Base-by-base conservation (phyloP, 805 yeast species). In the Suhomyces emberorum region DNA sequence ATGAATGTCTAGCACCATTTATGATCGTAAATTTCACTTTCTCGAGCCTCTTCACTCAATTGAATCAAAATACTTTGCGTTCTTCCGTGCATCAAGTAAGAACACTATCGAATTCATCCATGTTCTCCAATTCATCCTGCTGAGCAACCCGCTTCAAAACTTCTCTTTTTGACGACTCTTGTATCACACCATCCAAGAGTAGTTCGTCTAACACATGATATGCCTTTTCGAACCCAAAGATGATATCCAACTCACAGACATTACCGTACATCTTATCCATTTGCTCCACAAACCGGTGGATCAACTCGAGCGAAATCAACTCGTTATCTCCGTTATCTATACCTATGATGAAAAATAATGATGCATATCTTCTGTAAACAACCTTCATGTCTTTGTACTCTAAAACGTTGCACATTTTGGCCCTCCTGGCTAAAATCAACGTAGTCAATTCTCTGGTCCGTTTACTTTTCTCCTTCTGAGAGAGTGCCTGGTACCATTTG, bases 251-350 rank as follows among this genome's bases (percentile, higher is more conserved):
- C 59, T 93, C 98, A 63, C 97, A 88, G 12, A 93, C 98, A 54
- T 88, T 91, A 9, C 96, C 97, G 56, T 87, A 93, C 41, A 88
- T 79, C 49, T 84, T 83, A 67, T 93, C 98, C 96, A 93, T 88
- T 46, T 87, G 88, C 59, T 93, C 98, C 27, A 93, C 98, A 57
- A 81, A 93, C 42, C 97, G 72, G 58, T 93, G 98, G 34, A 93
- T 81, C 12, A 84, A 68, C 53, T 93, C 98, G 38, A 93, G 68
- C 1, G 95, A 81, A 37, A 87, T 62, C 44, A 93, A 70, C 57
- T 93, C 98, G 58, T 93, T 93, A 53, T 86, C 96, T 30, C 77
- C 82, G 28, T 75, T 72, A 34, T 84, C 93, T 18, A 89, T 78
- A 0, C 96, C 96, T 25, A 87, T 83, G 32, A 93, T 76, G 62